Evolutionary conservation across 1,284 basidiomycete species (phyloP), one percentile per base, ranked within the genome.

Genomic region (Gastroboletus turbinatus): DNA sequence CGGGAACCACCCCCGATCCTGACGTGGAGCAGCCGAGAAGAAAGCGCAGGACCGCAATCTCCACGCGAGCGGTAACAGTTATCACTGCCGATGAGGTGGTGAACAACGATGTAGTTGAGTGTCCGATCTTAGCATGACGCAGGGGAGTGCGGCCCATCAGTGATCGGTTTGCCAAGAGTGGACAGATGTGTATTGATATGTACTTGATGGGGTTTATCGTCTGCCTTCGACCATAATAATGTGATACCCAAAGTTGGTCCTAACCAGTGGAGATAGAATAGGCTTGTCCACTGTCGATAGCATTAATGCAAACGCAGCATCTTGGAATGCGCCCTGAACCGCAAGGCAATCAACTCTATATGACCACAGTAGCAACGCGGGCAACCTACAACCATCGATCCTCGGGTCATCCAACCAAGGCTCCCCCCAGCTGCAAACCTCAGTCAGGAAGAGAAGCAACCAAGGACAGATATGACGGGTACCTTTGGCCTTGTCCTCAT

Each of bases 401-500:
- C 90, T 63, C 91, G 80, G 25, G 75, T 76, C 88, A 90, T 91
- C 90, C 90, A 93, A 14, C 90, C 90, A 39, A 93, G 77, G 67
- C 86, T 90, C 33, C 90, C 90, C 30, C 90, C 90, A 67, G 85
- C 90, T 92, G 54, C 13, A 50, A 62, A 29, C 36, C 23, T n/a
- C 48, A 46, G 40, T 58, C 33, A 39, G 52, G 33, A 53, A 49
- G 58, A 48, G 23, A 36, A 33, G 23, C 2, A 30, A 56, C 23
- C 32, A 35, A 33, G 29, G 30, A 25, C 16, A 56, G 21, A 14
- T 14, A 16, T 21, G 21, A 44, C 19, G 23, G 10, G 7, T 38
- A 87, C 90, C 82, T 80, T 92, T 92, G 5, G 92, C 92, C 70
- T 94, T 94, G 74, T 94, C 91, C 70, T 93, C 91, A 1, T 89